Evolutionary conservation across 2,329 filamentous ascomycete genomes (phyloP).

Genomic region (Orbilia blumenaviensis): DNA sequence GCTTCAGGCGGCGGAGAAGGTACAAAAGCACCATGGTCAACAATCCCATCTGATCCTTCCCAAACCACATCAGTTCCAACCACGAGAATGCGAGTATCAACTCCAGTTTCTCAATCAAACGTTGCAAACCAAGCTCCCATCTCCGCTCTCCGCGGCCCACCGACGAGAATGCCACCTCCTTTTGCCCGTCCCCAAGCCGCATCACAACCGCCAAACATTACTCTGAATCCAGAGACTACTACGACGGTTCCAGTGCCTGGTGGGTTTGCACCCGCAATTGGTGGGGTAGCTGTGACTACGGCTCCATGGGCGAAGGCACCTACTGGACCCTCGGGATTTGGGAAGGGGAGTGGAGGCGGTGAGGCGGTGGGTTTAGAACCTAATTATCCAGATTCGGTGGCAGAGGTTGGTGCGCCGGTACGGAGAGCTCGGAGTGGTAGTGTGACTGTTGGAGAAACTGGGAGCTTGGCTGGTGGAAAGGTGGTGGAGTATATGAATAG

Average conservation of each 20-base stretch:
- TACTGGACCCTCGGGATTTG: constrained; percentile 46
- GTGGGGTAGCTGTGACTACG: constrained; percentile 49
- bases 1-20: constrained; percentile 9
- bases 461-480: constrained; percentile 48
- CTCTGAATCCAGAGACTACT: constrained; percentile 43
- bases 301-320: constrained; percentile 51
- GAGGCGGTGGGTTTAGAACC: constrained; percentile 18
- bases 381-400: constrained; percentile 14
- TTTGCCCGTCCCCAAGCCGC: constrained; percentile 8
- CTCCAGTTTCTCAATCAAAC: constrained; percentile 35
- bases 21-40: constrained; percentile 51
- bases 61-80: constrained; percentile 6
- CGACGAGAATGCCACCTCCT: constrained; percentile 19
- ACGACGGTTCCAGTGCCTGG: constrained; percentile 39
- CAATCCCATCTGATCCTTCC: constrained; percentile 30
- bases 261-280: constrained; percentile 47
- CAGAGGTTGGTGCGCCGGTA: constrained; percentile 18
- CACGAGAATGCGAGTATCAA: constrained; percentile 26
- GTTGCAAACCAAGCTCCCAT: constrained; percentile 17
- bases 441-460: constrained; percentile 46
- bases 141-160: constrained; percentile 34
- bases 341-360: constrained; percentile 44
- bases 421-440: constrained; percentile 45
- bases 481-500: constrained; percentile 49
- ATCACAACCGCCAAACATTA: constrained; percentile 28